Evolutionary conservation across 2,329 filamentous ascomycete genomes (phyloP).

Genomic region (Trichophyton verrucosum): DNA sequence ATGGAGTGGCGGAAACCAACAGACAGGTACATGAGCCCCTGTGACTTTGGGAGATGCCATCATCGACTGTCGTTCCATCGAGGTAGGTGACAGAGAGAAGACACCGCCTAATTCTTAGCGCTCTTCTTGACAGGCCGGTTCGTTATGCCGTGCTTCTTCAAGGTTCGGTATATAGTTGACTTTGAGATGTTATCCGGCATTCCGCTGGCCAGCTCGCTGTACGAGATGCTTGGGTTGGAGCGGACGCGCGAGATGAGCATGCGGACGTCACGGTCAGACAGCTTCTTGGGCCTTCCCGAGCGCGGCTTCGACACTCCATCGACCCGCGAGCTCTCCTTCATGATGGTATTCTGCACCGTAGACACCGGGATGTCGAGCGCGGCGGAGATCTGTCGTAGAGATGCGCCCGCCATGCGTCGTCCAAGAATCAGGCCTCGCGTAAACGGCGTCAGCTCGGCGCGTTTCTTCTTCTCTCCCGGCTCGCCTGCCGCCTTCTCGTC

Average conservation of each 20-base stretch:
- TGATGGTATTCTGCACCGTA: neutral
- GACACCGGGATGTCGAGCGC: neutral
- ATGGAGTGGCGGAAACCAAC: no score
- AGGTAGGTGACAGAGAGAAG: neutral
- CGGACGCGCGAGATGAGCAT: neutral
- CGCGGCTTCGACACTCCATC: neutral
- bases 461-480: neutral
- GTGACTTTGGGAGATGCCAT: neutral
- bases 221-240: neutral
- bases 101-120: neutral
- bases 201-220: neutral
- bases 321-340: neutral
- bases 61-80: neutral
- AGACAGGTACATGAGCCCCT: no score
- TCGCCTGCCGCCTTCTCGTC: neutral
- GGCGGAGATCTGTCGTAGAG: neutral
- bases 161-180: neutral
- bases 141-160: neutral
- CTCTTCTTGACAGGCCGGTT: neutral
- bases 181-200: neutral
- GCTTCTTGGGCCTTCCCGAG: neutral
- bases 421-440: neutral
- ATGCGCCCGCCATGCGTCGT: neutral
- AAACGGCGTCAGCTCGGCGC: neutral
- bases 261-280: neutral